These are phyloP conservation scores for Candida mesenterica DNA, from an alignment of 1,139 yeast species.

Conservation along the genomic window DNA sequence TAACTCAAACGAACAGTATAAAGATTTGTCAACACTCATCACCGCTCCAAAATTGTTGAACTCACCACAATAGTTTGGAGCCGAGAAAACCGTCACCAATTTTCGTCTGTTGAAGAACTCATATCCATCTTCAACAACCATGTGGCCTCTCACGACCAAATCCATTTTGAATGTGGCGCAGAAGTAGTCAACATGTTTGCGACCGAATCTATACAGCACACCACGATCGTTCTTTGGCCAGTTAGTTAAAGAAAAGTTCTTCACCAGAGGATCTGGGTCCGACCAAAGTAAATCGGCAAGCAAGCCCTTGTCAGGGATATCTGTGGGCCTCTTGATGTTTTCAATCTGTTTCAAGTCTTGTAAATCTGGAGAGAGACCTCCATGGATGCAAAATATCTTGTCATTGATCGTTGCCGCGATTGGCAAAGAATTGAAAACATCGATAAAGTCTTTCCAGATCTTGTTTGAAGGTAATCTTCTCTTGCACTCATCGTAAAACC, in stretches of 20 bases:
- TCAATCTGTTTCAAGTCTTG: conserved; percentile 65
- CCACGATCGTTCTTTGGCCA: conserved; percentile 90
- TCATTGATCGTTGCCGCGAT: conserved; percentile 85
- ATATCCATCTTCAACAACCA: conserved; percentile 93
- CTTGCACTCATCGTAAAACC: conserved; percentile 87
- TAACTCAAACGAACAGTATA: conserved; percentile 81
- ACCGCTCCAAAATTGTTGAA: conserved; percentile 91
- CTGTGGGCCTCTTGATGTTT: conserved; percentile 76
- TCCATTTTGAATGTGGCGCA: conserved; percentile 72
- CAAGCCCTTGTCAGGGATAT: conserved; percentile 80
- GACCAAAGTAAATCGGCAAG: conserved; percentile 85
- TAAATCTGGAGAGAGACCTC: conserved; percentile 81
- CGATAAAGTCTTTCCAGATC: conserved; percentile 75
- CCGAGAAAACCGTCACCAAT: conserved; percentile 80
- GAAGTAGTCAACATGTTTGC: conserved; percentile 68
- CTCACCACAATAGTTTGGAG: conserved; percentile 91
- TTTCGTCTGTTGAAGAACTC: conserved; percentile 78
- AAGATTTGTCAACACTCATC: conserved; percentile 73
- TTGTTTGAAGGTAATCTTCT: conserved; percentile 62
- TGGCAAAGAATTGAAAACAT: conserved; percentile 82
- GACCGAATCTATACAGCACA: conserved; percentile 79
- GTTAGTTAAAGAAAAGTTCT: conserved; percentile 39
- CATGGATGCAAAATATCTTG: conserved; percentile 85
- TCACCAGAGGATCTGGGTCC: conserved; percentile 70
- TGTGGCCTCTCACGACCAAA: conserved; percentile 80